Evolutionary conservation across 306 rosid genomes (phyloP), one percentile per base, ranked within the genome.

Genomic region (Trifolium fragiferum): DNA sequence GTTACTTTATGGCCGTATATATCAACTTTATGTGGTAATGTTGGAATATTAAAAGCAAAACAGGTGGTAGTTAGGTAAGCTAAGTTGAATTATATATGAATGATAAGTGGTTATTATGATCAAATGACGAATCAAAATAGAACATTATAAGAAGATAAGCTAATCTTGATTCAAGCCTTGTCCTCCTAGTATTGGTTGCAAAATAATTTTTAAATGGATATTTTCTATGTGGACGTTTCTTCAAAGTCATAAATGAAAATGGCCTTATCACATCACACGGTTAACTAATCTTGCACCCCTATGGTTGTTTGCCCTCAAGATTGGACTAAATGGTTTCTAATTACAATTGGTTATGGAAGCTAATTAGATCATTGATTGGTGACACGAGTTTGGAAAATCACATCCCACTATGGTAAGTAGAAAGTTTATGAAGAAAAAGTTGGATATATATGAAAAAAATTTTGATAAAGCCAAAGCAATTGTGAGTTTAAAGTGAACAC

Each of bases 241-340:
- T 67, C 67, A 13, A 59, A 55, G 73, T 73, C 73, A 61, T 15
- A 37, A 41, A 41, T 20, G 5, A 49, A 65, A 72, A 65, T 53
- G 51, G 20, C 57, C n/a, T 5, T 16, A 63, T 61, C 44, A 58
- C 67, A 57, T 61, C 30, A 59, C 30, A 59, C 21, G 32, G 18
- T 27, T 40, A 73, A 46, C 58, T 44, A 54, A 65, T 69, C 50
- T 53, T 12, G 19, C 21, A 44, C 73, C 30, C 19, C 1, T 37
- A 16, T 33, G 10, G 8, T 37, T 30, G 16, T 32, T n/a, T 74
- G 58, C 13, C 66, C 37, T 20, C 55, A 15, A 57, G 14, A 44
- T 59, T 80, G 51, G 59, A 38, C 85, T 68, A 37, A 62, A n/a
- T 75, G 33, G 30, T 50, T 41, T 72, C 68, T 78, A 4, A 54